phyloP scores from a whole-genome alignment of 106 monocot species.

The Phalaenopsis equestris region DNA sequence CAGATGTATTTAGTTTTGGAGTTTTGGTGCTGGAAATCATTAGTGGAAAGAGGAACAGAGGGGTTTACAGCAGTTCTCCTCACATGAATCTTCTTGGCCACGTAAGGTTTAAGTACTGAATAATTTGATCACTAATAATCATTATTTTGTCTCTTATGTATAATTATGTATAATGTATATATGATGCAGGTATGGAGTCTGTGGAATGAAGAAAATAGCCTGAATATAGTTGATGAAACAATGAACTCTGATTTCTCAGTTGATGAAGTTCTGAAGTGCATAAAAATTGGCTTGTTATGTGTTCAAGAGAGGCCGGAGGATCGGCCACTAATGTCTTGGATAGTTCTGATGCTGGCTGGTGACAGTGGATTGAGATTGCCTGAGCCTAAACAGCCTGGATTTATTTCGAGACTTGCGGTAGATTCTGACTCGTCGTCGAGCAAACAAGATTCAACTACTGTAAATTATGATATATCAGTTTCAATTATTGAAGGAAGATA shows the following conservation, averaged over 20 bases:
- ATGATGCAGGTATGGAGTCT: conserved; percentile 18
- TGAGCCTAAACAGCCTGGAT: conserved; percentile 34
- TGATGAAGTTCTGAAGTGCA: conserved; percentile 17
- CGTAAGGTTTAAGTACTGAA: conserved; percentile 1
- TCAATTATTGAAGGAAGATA: conserved; percentile 6
- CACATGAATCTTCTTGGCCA: conserved; percentile 10
- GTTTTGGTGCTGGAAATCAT: conserved; percentile 45
- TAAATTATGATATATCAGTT: not conserved
- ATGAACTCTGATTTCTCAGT: not conserved
- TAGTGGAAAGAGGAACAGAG: conserved; percentile 32
- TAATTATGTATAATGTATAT: not conserved
- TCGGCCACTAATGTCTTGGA: conserved; percentile 28
- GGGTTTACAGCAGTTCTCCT: not conserved
- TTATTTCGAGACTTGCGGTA: not conserved
- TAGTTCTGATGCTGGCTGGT: conserved; percentile 20
- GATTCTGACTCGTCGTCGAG: not conserved
- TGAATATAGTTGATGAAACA: conserved; percentile 15
- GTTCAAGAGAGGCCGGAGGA: conserved; percentile 26
- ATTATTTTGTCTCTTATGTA: not conserved
- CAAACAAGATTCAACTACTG: conserved; percentile 1
- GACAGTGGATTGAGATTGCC: conserved; percentile 9
- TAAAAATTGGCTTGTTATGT: conserved; percentile 31
- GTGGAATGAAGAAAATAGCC: conserved; percentile 11
- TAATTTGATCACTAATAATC: not conserved
- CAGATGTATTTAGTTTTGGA: conserved; percentile 64